These are phyloP conservation scores for Geopyxis carbonaria DNA, from an alignment of 495 filamentous ascomycete species.

Conservation along the genomic window DNA sequence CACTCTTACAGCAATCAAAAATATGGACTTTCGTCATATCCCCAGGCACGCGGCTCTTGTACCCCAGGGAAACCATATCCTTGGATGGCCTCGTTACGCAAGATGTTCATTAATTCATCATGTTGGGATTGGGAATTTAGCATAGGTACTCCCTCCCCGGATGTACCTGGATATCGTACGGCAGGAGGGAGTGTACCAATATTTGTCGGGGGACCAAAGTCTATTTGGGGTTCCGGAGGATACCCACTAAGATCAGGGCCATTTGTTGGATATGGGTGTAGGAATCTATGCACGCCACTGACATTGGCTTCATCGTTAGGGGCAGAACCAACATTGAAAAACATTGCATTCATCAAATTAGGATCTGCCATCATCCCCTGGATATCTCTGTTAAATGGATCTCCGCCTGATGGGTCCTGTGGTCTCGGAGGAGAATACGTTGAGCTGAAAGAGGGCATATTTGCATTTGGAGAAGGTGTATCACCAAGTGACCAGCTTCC, in stretches of 20 bases:
- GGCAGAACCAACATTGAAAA: too few species aligned
- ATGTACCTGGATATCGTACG: too few species aligned
- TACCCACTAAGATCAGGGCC: too few species aligned
- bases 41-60: background rate
- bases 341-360: conserved; percentile 3
- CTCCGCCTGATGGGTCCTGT: background rate
- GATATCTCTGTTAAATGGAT: conserved; percentile 5
- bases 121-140: conserved; percentile 23
- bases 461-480: background rate
- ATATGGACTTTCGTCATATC: too few species aligned
- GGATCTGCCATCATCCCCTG: conserved; percentile 21
- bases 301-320: too few species aligned
- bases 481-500: background rate
- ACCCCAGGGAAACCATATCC: conserved; percentile 4
- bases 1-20: too few species aligned
- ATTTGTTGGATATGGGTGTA: too few species aligned
- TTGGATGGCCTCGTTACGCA: conserved; percentile 16
- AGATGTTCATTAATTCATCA: conserved; percentile 21
- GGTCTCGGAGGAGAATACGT: background rate
- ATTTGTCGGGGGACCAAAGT: too few species aligned
- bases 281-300: too few species aligned
- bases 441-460: background rate
- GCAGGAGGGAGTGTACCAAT: too few species aligned
- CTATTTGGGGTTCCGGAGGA: too few species aligned
- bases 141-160: too few species aligned